phyloP scores from a whole-genome alignment of 257 asterid species.

The Solanum bulbocastanum region DNA sequence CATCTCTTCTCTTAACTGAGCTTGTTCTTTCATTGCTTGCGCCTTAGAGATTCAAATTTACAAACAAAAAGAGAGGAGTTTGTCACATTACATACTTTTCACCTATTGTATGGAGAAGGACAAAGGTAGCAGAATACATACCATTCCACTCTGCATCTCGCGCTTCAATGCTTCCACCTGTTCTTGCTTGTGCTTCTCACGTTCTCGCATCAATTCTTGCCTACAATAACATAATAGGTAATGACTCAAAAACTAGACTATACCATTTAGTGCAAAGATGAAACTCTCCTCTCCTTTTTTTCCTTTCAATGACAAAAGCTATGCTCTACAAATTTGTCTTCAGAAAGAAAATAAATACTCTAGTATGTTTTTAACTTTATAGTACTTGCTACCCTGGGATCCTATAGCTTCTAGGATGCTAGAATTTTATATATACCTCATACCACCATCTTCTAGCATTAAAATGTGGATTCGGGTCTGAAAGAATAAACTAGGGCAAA shows the following conservation, averaged over 20 bases:
- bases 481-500: neutral
- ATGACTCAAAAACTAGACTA: neutral
- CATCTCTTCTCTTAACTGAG: constrained; percentile 95
- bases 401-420: neutral
- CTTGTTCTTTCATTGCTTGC: constrained; percentile 98
- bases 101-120: neutral
- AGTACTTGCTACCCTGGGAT: neutral
- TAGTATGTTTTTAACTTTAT: neutral
- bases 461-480: neutral
- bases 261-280: neutral
- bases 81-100: neutral
- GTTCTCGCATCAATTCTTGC: constrained; percentile 62
- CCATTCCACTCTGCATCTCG: constrained; percentile 94
- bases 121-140: constrained; percentile 7
- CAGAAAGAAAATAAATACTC: too few species aligned
- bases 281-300: neutral
- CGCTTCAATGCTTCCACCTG: constrained; percentile 67
- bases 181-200: constrained; percentile 73
- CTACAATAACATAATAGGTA: constrained; percentile 22
- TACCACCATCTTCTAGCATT: neutral
- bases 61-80: neutral
- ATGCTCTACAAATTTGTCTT: neutral
- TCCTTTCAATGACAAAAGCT: neutral
- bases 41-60: constrained; percentile 31
- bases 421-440: neutral